Conservation (phyloP, 129 eudicot genomes). For the Lactuca sativa region DNA sequence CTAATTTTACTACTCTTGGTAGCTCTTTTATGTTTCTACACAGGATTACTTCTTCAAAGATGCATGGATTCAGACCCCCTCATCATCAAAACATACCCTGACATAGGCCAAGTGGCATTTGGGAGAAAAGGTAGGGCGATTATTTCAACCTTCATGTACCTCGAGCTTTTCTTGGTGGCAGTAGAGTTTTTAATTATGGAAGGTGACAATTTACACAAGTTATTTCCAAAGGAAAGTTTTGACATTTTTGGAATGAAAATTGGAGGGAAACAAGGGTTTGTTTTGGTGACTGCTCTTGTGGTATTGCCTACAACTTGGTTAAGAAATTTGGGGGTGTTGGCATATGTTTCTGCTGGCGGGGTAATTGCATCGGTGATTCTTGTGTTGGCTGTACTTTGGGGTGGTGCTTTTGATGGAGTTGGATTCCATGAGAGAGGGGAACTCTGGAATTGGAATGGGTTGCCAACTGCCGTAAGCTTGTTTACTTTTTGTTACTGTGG, state of each 20-base stretch:
- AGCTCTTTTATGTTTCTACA: conserved; percentile 52
- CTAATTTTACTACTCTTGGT: conserved; percentile 41
- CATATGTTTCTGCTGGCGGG: conserved; percentile 55
- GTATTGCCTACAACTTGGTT: conserved; percentile 57
- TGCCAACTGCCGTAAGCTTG: conserved; percentile 55
- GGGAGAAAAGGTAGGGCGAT: conserved; percentile 53
- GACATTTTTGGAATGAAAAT: conserved; percentile 27
- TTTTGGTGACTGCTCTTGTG: conserved; percentile 44
- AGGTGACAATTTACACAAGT: conserved; percentile 48
- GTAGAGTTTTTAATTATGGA: conserved; percentile 60
- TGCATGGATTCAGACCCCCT: conserved; percentile 53
- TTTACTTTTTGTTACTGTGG: conserved; percentile 65
- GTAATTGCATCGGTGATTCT: conserved; percentile 54
- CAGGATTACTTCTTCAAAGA: conserved; percentile 50
- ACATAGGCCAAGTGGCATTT: conserved; percentile 66
- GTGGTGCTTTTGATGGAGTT: conserved; percentile 58
- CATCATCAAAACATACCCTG: conserved; percentile 59
- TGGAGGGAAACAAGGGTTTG: conserved; percentile 47
- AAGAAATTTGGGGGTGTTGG: conserved; percentile 49
- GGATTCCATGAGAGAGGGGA: conserved; percentile 54
- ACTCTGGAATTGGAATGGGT: conserved; percentile 46
- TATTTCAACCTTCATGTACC: conserved; percentile 54
- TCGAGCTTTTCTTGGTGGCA: conserved; percentile 62
- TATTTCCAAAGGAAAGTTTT: conserved; percentile 38
- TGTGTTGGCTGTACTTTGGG: conserved; percentile 53